These are phyloP conservation scores for Neofusicoccum ribis DNA, from an alignment of 2,329 filamentous ascomycete genomes.

Conservation along the genomic window DNA sequence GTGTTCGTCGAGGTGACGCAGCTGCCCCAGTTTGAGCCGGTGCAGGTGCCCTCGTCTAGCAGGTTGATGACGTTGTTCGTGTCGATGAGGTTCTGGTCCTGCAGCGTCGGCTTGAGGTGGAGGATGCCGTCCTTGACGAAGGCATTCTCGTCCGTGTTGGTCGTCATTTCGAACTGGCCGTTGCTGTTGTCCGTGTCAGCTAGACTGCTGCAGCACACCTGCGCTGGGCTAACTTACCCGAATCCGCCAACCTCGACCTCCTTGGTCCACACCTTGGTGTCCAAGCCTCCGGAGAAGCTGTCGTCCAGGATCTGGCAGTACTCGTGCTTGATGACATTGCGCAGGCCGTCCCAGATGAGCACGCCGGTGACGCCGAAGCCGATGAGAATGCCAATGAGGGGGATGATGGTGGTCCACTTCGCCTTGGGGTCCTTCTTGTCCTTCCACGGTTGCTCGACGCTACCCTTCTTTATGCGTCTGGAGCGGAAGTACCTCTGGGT, in stretches of 20 bases:
- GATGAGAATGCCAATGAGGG: conserved; percentile 67
- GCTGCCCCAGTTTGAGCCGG: conserved; percentile 57
- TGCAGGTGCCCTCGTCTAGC: conserved; percentile 65
- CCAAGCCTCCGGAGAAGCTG: conserved; percentile 61
- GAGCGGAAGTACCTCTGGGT: conserved; percentile 67
- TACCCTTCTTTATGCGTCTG: conserved; percentile 68
- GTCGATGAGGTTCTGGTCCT: conserved; percentile 63
- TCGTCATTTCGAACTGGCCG: conserved; percentile 79
- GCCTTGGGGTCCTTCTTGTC: conserved; percentile 72
- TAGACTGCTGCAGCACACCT: too few species aligned
- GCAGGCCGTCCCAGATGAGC: conserved; percentile 73
- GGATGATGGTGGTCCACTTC: conserved; percentile 84
- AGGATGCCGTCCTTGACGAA: conserved; percentile 70
- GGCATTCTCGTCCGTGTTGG: conserved; percentile 69
- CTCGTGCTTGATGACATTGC: conserved; percentile 70
- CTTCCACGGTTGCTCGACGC: conserved; percentile 76
- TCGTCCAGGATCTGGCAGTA: conserved; percentile 71
- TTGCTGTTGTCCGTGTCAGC: conserved; percentile 56
- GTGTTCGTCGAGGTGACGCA: conserved; percentile 74
- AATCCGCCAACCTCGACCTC: conserved; percentile 75
- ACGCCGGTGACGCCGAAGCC: conserved; percentile 69
- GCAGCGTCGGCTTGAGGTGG: conserved; percentile 72
- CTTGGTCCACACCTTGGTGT: conserved; percentile 67
- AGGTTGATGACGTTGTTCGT: conserved; percentile 70
- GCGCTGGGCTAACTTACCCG: conserved; percentile 56